Conservation (phyloP, 1,284 basidiomycete genomes). For the Omphalotus olearius region DNA sequence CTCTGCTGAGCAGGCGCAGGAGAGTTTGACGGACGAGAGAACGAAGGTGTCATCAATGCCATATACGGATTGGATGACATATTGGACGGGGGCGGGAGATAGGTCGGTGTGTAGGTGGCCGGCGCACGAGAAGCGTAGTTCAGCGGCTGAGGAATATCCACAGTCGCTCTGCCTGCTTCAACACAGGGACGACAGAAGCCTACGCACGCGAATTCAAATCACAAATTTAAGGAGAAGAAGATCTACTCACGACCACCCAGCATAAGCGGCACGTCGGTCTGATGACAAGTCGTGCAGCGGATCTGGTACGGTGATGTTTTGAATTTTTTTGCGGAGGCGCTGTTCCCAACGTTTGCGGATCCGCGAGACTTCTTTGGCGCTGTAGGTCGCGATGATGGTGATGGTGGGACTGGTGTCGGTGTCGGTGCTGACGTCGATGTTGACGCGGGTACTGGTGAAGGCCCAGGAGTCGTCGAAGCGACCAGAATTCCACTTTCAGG, state of each 20-base stretch:
- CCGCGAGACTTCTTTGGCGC: constrained; percentile 19
- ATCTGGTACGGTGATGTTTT: constrained; percentile 34
- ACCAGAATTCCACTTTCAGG: too few relatives aligned
- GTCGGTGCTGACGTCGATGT: background rate
- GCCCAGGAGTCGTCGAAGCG: too few relatives aligned
- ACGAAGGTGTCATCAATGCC: background rate
- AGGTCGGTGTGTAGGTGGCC: background rate
- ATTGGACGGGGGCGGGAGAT: background rate
- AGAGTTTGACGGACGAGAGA: too few relatives aligned
- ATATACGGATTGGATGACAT: background rate
- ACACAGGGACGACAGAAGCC: constrained; percentile 60
- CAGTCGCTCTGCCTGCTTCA: constrained; percentile 35
- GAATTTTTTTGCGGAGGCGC: constrained; percentile 20
- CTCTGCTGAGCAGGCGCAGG: too few relatives aligned
- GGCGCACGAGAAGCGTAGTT: background rate
- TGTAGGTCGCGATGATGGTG: background rate
- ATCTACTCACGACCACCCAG: constrained; percentile 59
- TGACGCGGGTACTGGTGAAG: background rate
- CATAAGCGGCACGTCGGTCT: constrained; percentile 66
- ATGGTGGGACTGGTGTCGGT: background rate
- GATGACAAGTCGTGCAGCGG: constrained; percentile 54
- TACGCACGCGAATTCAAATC: constrained; percentile 18
- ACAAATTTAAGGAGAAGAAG: background rate
- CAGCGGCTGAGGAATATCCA: constrained; percentile 16
- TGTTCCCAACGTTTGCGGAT: constrained; percentile 29